Percentiles rank a stretch among this genome's conserved stretches.
These are phyloP conservation scores for Hemisphaericaspora subhashii DNA, from an alignment of 1,139 yeast genomes.

Conservation along the genomic window DNA sequence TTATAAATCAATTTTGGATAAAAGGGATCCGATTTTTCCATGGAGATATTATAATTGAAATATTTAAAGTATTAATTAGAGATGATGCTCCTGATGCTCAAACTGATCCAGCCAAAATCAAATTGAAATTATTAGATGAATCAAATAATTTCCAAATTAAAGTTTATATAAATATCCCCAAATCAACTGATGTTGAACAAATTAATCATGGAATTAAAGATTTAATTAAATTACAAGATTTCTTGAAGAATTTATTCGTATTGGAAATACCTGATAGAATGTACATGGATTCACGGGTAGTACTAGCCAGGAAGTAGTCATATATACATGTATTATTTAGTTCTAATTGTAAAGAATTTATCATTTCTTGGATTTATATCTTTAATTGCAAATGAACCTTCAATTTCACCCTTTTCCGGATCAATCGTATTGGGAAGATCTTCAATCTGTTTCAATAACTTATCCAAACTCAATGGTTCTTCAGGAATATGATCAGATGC, in stretches of 20 bases:
- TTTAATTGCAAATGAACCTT: conserved; percentile 11
- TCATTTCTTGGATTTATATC: conserved; percentile 4
- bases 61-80: conserved; percentile 50
- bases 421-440: conserved; percentile 19
- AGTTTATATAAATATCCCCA: conserved; percentile 67
- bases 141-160: conserved; percentile 62
- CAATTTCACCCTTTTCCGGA: conserved; percentile 30
- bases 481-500: conserved; percentile 33
- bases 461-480: conserved; percentile 24
- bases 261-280: conserved; percentile 76
- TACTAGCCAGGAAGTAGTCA: conserved; percentile 5
- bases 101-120: conserved; percentile 20
- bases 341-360: conserved; percentile 6
- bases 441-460: conserved; percentile 23
- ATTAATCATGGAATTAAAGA: conserved; percentile 66
- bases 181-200: conserved; percentile 73
- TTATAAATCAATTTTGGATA: conserved; percentile 65
- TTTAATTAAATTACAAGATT: conserved; percentile 60
- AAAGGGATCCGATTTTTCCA: conserved; percentile 65
- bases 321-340: conserved; percentile 5
- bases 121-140: conserved; percentile 50
- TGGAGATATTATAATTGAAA: conserved; percentile 62
- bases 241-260: conserved; percentile 64
- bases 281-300: conserved; percentile 70
- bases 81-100: conserved; percentile 30